Base-by-base conservation (phyloP, 768 basidiomycete species). In the Suillus weaverae region DNA sequence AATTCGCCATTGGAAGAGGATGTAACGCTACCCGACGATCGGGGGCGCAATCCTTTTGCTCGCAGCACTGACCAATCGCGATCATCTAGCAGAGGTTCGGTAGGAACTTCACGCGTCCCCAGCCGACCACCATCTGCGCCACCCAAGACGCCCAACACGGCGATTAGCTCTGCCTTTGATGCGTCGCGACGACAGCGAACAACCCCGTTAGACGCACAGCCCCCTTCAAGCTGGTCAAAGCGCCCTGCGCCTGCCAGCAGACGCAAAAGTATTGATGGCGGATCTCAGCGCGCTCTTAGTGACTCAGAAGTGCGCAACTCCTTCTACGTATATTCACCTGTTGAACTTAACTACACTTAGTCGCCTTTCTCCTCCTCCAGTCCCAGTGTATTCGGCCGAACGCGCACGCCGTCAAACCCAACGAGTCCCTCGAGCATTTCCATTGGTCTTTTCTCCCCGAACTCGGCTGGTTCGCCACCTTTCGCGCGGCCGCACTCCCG, bases 141-240 rank as follows among this genome's bases (percentile, higher is more conserved):
- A 10, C 89, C 89, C 10, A 79, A 78, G 66, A 83, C 85, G 5
- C 82, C 82, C 44, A 62, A 67, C 69, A 76, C 75, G 48, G 76
- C 83, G 39, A 69, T 68, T 1, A 68, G 75, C 0, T 91, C 90
- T 0, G 86, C 86, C 4, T 89, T 94, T 67, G 92, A 94, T 69
- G 81, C 84, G 0, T 84, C 88, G 54, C 81, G 84, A 36, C 78
- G 92, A 64, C 91, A 92, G 72, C 84, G 92, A 22, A 82, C 90
- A 10, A 87, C 87, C 0, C 92, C 91, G 0, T 77, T 92, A 2
- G 73, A 73, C 4, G 78, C 74, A 62, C 79, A 74, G 33, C 85
- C 89, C 1, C 92, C 92, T 0, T 92, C 92, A 3, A 92, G 89
- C 69, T 93, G 91, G 89, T 72, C 84, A 35, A 88, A 86, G 66